These are phyloP conservation scores for Leucogyrophana mollusca DNA, from an alignment of 768 basidiomycete species.

Conservation along the genomic window DNA sequence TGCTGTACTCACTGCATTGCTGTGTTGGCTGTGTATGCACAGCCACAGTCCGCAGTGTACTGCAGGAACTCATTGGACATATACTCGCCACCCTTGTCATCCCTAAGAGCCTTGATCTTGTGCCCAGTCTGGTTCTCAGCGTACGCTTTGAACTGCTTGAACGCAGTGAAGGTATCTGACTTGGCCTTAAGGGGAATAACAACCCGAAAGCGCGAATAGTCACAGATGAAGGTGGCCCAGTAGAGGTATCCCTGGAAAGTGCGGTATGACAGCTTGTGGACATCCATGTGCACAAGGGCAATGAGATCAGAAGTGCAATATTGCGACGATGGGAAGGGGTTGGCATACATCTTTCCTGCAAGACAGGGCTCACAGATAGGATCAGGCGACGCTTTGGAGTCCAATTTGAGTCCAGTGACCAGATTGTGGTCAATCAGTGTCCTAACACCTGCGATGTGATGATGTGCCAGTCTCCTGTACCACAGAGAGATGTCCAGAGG, in stretches of 20 bases:
- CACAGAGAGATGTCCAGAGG: not conserved
- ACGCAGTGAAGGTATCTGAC: constrained; percentile 19
- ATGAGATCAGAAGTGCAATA: constrained; percentile 8
- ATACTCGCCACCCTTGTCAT: constrained; percentile 26
- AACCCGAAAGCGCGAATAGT: constrained; percentile 16
- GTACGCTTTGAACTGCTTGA: constrained; percentile 28
- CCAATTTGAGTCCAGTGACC: no score
- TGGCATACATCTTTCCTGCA: constrained; percentile 18
- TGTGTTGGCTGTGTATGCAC: no score
- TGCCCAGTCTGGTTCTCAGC: constrained; percentile 23
- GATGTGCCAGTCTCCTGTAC: no score
- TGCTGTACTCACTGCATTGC: no score
- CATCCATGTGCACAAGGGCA: constrained; percentile 20
- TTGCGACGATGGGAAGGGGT: constrained; percentile 14
- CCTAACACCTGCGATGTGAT: no score
- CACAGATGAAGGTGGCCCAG: constrained; percentile 31
- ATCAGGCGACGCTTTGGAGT: not conserved
- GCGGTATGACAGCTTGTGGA: constrained; percentile 11
- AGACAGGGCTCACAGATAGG: constrained; percentile 20
- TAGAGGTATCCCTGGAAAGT: constrained; percentile 22
- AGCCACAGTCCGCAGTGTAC: no score
- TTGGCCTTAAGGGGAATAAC: constrained; percentile 18
- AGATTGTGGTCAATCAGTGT: no score
- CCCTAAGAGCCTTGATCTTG: constrained; percentile 15
- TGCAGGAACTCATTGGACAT: constrained; percentile 16